A percentile compares a stretch with the other conserved stretches of the same genome.
Evolutionary conservation across 2,329 filamentous ascomycete genomes (phyloP).

Genomic region (Aspergillus pseudoterreus): DNA sequence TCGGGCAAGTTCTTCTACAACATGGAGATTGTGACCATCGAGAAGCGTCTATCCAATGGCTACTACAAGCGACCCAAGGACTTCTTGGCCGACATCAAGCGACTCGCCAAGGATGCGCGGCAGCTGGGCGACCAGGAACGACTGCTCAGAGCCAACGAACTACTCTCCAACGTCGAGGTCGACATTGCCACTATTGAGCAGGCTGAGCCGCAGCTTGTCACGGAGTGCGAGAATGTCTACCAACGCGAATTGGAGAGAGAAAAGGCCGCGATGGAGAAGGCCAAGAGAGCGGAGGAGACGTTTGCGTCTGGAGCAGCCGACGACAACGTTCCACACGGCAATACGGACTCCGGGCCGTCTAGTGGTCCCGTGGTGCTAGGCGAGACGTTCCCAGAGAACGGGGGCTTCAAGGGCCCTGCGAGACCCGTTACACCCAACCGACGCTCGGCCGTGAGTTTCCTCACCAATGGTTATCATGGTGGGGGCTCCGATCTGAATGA

Average conservation of each 20-base stretch:
- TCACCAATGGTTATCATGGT: conserved; percentile 57
- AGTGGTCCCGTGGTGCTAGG: conserved; percentile 59
- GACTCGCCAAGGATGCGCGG: conserved; percentile 78
- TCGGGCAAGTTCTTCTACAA: conserved; percentile 92
- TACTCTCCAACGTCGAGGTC: conserved; percentile 89
- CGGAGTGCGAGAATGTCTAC: conserved; percentile 80
- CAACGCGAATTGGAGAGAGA: conserved; percentile 67
- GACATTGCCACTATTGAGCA: conserved; percentile 76
- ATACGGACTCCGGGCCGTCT: conserved; percentile 49
- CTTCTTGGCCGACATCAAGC: conserved; percentile 82
- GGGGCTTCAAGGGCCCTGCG: conserved; percentile 43
- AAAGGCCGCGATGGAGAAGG: conserved; percentile 59
- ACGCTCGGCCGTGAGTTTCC: conserved; percentile 43
- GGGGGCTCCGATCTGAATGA: conserved; percentile 40
- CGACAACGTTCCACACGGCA: conserved; percentile 49
- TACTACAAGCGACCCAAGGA: conserved; percentile 90
- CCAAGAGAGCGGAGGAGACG: conserved; percentile 39
- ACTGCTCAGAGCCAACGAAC: conserved; percentile 82
- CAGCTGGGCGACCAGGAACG: conserved; percentile 78
- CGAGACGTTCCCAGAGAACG: conserved; percentile 57
- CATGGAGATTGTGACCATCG: conserved; percentile 84
- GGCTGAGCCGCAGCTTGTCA: conserved; percentile 58
- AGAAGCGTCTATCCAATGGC: conserved; percentile 93
- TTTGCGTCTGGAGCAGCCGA: conserved; percentile 45
- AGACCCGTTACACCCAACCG: conserved; percentile 55